Base-by-base conservation (phyloP, 208 protist genomes). In the Spironucleus salmonicida region DNA sequence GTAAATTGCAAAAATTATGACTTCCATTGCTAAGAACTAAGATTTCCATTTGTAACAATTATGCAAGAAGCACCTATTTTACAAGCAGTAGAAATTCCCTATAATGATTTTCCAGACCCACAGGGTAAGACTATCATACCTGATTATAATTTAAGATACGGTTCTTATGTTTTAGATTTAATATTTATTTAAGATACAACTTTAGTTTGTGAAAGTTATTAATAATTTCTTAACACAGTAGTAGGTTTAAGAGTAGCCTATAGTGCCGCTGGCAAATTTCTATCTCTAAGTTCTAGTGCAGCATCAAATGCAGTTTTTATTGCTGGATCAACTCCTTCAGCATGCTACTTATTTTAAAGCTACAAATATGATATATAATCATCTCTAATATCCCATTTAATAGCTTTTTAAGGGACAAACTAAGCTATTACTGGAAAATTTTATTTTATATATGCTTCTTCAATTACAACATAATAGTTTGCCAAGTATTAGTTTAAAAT, bases 41-140 rank as follows among this genome's bases (percentile, higher is more conserved):
- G 64, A 49, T 71, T 71, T 27, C 64, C 64, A 38, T 71, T 71
- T 7, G 64, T 71, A 45, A 71, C 64, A 32, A 71, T 38, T 15
- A 71, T 11, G 64, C 64, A 71, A 15, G 64, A 71, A 15, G 9
- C 9, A 9, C 64, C 34, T 45, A 71, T n/a, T 42, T 15, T n/a
- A 42, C 64, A 71, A 29, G 19, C 34, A 45, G 30, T 42, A 49
- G 64, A 2, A 32, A 71, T 45, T 45, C 64, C 64, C 15, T 42
- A 49, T 7, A 71, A 35, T 32, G 64, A 71, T 38, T 71, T 71
- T 71, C 64, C 64, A 49, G 19, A 19, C 2, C 64, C 64, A 71
- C 64, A 71, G 7, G 64, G 64, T 32, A 71, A 38, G 9, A 71
- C 64, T 23, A 71, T 38, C n/a, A 71, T 30, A 23, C 64, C 64